These are phyloP conservation scores for Hypoxylon fuscum DNA, from an alignment of 495 filamentous ascomycete species.

Conservation along the genomic window DNA sequence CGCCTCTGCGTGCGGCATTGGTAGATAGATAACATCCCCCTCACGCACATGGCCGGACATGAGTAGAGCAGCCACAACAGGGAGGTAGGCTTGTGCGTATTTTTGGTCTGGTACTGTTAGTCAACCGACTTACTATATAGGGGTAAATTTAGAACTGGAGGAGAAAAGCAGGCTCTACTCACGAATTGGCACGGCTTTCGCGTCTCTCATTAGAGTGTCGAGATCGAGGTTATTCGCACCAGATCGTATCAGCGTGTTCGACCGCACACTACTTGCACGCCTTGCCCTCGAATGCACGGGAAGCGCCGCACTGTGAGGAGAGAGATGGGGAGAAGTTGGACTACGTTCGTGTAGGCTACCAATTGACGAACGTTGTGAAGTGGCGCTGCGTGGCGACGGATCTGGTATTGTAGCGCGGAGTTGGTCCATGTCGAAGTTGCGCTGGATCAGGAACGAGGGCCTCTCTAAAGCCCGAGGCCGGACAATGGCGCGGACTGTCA, in stretches of 20 bases:
- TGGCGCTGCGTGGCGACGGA: constrained; percentile 15
- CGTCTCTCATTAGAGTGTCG: constrained; percentile 41
- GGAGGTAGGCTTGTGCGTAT: constrained; percentile 59
- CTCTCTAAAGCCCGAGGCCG: constrained; percentile 50
- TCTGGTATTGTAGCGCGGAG: constrained; percentile 51
- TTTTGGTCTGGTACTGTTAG: constrained; percentile 52
- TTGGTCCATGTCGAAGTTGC: constrained; percentile 56
- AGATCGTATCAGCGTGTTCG: constrained; percentile 18
- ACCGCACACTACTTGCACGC: constrained; percentile 29
- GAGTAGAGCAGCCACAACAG: constrained; percentile 62
- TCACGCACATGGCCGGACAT: constrained; percentile 58
- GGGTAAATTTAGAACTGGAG: too few species aligned
- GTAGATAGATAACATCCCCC: constrained; percentile 64
- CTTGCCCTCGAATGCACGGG: constrained; percentile 11
- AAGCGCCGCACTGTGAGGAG: background rate
- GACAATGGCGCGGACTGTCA: constrained; percentile 59
- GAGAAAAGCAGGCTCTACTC: too few species aligned
- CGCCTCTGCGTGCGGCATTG: constrained; percentile 61
- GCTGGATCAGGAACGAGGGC: constrained; percentile 57
- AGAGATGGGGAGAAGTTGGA: background rate
- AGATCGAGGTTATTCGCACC: constrained; percentile 7
- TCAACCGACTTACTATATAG: background rate
- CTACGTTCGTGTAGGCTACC: constrained; percentile 5
- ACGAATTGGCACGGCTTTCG: constrained; percentile 59
- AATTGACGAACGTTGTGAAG: background rate